These are phyloP conservation scores for Cryptosporidium ryanae DNA, from an alignment of 169 alveolate species.

Conservation along the genomic window DNA sequence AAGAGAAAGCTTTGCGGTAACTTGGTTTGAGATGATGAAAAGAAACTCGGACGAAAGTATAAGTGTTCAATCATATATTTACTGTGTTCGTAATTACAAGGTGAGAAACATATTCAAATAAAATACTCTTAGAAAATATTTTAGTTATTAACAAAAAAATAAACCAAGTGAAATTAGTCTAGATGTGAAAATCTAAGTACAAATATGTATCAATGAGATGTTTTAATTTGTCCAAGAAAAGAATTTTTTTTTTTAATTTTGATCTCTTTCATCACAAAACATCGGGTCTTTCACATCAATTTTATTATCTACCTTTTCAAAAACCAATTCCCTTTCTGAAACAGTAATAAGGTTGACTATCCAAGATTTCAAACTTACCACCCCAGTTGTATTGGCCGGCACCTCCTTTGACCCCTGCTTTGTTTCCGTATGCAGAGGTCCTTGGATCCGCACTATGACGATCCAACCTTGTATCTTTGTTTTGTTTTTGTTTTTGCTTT, in stretches of 20 bases:
- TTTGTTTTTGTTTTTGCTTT: constrained; percentile 8
- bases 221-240: not conserved
- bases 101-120: constrained; percentile 17
- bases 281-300: constrained; percentile 51
- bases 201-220: not conserved
- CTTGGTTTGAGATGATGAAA: constrained; percentile 53
- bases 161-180: not conserved
- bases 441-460: constrained; percentile 70
- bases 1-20: constrained; percentile 16
- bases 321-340: constrained; percentile 18
- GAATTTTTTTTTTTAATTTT: not conserved
- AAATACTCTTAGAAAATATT: not conserved
- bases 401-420: constrained; percentile 69
- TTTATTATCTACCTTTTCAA: not conserved
- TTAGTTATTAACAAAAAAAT: not conserved
- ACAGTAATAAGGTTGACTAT: not conserved
- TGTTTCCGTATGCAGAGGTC: constrained; percentile 67
- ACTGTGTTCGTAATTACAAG: constrained; percentile 6
- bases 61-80: constrained; percentile 5
- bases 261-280: constrained; percentile 45
- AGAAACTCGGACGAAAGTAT: not conserved
- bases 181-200: not conserved
- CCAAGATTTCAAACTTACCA: constrained; percentile 4
- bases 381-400: constrained; percentile 71
- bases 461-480: constrained; percentile 53